Base-by-base conservation (phyloP, 352 stramenopile genomes). In the Pythium dissimile region DNA sequence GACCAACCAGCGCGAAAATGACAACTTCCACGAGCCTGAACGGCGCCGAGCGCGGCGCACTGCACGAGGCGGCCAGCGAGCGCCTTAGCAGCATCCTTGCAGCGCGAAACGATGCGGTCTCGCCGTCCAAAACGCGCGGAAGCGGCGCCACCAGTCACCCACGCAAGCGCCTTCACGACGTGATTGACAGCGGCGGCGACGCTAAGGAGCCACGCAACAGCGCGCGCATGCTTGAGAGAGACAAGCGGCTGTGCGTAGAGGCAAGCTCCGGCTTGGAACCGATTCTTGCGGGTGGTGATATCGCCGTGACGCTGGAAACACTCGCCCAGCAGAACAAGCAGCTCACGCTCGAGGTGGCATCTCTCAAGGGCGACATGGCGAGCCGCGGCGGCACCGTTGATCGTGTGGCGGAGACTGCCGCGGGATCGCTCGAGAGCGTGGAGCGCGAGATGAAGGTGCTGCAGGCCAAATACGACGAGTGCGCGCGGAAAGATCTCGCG, bases 391-490 rank as follows among this genome's bases (percentile, higher is more conserved):
- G 68, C 2, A 61, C 81, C 30, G 72, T 72, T 13, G 67, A 72
- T 13, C 68, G 71, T 16, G 43, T 85, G 48, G 59, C 76, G 18
- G 27, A 69, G 13, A 68, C n/a, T n/a, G 61, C 6, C 37, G 78
- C n/a, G 63, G 64, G 2, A n/a, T 69, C 66, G 28, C 44, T 86
- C 7, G 71, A 72, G 31, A 57, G 66, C 2, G 62, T 80, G 6
- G 73, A 78, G 23, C 69, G 57, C 13, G 76, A 86, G 34, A 48
- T 85, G 28, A 28, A 52, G 10, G 21, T 45, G 31, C 48, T 86
- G 32, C 72, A 86, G 58, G 60, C 57, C 13, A 72, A 85, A 23
- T 85, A 85, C 46, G 64, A 72, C 16, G 66, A 73, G 20, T 68
- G 69, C 9, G 71, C 75, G 42, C 62, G 58, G 13, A 73, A 72